Base-by-base conservation (phyloP, 2,329 filamentous ascomycete genomes). In the Fusarium piperis region DNA sequence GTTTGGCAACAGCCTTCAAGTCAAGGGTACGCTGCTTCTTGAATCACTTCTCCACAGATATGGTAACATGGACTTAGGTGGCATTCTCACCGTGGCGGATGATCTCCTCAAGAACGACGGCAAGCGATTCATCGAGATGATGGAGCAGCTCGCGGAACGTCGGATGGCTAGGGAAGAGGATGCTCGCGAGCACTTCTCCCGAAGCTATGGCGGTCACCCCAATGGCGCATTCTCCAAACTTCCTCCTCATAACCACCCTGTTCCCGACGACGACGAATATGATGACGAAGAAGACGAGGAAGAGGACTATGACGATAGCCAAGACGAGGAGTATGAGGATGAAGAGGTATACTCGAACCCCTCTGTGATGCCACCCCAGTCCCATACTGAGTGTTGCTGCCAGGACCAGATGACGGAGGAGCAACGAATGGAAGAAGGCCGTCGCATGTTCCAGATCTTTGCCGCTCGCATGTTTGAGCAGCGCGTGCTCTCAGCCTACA, bases 121-220 rank as follows among this genome's bases (percentile, higher is more conserved):
- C 78, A 97, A 97, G 83, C 97, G 97, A 79, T 99, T 99, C 85
- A 99, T 99, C 83, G 96, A 99, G 81, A 99, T 99, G 96, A 99
- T 99, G 96, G 96, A 99, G 82, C 95, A 98, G 84, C 89, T 99
- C 77, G 96, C 96, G 38, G 96, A 99, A 84, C 93, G 95, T 77
- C 91, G 96, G 77, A 98, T 99, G 95, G 94, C 95, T 79, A 92
- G 96, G 75, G 95, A 98, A 85, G 95, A 96, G 83, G 94, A 98
- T 79, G 93, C 94, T 39, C 76, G 81, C 70, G 86, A 89, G 73
- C 86, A 89, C 75, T 86, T 91, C 78, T 86, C 91, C 62, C 87
- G 89, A 70, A 86, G 87, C 78, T 89, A 87, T 67, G 82, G 44
- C 44, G 44, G 82, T 73, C 87, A 89, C 78, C 81, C 89, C 67